A percentile compares a stretch with the other conserved stretches of the same genome.
These are phyloP conservation scores for Iberis amara DNA, from an alignment of 441 rosid genomes.

Conservation along the genomic window DNA sequence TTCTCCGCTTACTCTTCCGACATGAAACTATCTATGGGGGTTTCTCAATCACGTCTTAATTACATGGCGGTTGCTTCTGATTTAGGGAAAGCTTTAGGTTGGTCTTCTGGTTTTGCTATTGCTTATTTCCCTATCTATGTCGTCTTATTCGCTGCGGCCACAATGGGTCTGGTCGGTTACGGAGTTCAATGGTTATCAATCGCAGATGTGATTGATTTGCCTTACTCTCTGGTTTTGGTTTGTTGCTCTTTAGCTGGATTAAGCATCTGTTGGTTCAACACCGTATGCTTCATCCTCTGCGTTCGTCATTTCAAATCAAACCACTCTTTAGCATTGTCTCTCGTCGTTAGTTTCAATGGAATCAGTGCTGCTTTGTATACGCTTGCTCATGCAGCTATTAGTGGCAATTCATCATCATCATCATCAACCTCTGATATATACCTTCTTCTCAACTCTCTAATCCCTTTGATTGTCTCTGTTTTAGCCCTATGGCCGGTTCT, in stretches of 20 bases:
- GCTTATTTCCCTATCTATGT: constrained; percentile 55
- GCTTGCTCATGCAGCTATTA: constrained; percentile 51
- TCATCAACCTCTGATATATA: constrained; percentile 40
- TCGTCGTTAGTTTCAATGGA: constrained; percentile 67
- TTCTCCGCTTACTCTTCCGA: constrained; percentile 80
- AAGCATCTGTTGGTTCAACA: constrained; percentile 93
- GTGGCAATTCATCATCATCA: constrained; percentile 21
- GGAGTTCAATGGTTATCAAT: constrained; percentile 80
- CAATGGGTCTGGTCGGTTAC: constrained; percentile 73
- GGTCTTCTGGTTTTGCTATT: constrained; percentile 88
- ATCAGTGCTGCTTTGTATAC: constrained; percentile 69
- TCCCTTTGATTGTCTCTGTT: constrained; percentile 51
- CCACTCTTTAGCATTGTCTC: constrained; percentile 65
- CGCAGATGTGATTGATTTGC: constrained; percentile 46
- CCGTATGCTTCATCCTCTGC: constrained; percentile 69
- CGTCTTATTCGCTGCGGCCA: constrained; percentile 67
- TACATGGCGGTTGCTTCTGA: constrained; percentile 89
- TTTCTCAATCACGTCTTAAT: constrained; percentile 78
- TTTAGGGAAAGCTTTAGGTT: constrained; percentile 80
- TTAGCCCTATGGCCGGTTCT: constrained; percentile 53
- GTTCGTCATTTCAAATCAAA: constrained; percentile 54
- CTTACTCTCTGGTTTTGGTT: constrained; percentile 62
- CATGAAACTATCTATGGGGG: constrained; percentile 58
- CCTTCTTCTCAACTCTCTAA: constrained; percentile 54
- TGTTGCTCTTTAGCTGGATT: constrained; percentile 63